Evolutionary conservation across 208 protist species (phyloP).

Genomic region (Trichomonas vaginalis): DNA sequence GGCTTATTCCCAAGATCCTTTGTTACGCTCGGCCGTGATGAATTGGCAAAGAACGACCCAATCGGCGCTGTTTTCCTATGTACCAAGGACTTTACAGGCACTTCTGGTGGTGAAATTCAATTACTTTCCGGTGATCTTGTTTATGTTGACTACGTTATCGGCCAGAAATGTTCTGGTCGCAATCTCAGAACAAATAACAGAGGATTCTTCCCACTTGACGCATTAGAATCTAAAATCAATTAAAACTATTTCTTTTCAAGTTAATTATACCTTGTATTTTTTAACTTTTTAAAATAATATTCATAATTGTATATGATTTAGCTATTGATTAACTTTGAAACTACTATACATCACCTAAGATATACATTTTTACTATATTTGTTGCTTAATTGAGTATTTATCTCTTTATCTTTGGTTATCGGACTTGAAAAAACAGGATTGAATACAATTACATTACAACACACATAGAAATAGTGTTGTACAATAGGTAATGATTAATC

Average conservation of each 20-base stretch:
- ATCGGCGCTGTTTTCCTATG: background rate
- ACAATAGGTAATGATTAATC: too few species aligned
- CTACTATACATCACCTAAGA: too few species aligned
- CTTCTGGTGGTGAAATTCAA: background rate
- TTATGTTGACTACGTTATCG: background rate
- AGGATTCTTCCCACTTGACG: background rate
- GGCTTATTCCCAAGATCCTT: slow-evolving; percentile 1
- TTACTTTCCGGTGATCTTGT: background rate
- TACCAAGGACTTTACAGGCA: background rate
- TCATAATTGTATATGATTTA: too few species aligned
- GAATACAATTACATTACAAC: too few species aligned
- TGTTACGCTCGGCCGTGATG: background rate
- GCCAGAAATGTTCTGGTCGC: background rate
- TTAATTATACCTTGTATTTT: too few species aligned
- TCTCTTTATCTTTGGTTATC: too few species aligned
- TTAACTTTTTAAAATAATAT: too few species aligned
- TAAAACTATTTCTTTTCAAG: background rate
- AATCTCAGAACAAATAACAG: slow-evolving; percentile 3
- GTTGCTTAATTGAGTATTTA: too few species aligned
- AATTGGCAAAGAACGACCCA: background rate
- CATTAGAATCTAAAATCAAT: background rate
- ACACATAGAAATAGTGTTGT: too few species aligned
- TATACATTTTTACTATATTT: too few species aligned
- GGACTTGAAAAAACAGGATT: too few species aligned
- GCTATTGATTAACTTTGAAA: too few species aligned